Percentiles rank a stretch among this genome's conserved stretches.
These are phyloP conservation scores for Tetrahymena elliotti DNA, from an alignment of 73 alveolate genomes.

Conservation along the genomic window DNA sequence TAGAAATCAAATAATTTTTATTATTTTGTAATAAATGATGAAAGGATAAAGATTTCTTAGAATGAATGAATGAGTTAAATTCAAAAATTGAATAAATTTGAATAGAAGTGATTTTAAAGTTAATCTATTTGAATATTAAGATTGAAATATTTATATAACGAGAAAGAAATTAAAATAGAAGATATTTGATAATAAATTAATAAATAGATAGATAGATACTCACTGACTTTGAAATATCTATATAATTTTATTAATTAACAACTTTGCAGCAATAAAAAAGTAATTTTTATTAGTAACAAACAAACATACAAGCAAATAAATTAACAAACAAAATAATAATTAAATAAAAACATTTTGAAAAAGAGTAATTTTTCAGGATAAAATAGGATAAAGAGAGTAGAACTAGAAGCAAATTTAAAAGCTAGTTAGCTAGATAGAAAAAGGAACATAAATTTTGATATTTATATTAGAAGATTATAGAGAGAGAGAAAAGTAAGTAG, in stretches of 20 bases:
- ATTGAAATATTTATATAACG: too few species aligned
- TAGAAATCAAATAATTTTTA: too few species aligned
- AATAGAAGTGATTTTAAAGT: background rate
- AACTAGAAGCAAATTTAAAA: background rate
- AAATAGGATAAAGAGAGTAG: background rate
- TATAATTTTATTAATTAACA: background rate
- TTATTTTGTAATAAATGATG: too few species aligned
- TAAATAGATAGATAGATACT: background rate
- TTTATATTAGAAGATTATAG: background rate
- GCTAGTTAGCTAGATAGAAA: background rate
- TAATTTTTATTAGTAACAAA: too few species aligned
- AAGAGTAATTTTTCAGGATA: background rate
- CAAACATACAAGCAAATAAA: too few species aligned
- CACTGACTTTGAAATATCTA: background rate
- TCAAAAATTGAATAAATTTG: background rate
- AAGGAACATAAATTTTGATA: background rate
- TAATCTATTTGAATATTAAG: background rate
- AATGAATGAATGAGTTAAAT: too few species aligned
- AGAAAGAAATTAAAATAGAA: background rate
- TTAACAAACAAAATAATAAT: too few species aligned
- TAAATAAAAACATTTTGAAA: background rate
- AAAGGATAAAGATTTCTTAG: background rate
- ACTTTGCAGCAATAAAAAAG: background rate
- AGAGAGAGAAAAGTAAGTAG: background rate
- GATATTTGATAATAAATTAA: too few species aligned